A percentile compares a stretch with the other conserved stretches of the same genome.
These are phyloP conservation scores for Tubosaeta sp. DNA, from an alignment of 768 basidiomycete genomes.

Conservation along the genomic window DNA sequence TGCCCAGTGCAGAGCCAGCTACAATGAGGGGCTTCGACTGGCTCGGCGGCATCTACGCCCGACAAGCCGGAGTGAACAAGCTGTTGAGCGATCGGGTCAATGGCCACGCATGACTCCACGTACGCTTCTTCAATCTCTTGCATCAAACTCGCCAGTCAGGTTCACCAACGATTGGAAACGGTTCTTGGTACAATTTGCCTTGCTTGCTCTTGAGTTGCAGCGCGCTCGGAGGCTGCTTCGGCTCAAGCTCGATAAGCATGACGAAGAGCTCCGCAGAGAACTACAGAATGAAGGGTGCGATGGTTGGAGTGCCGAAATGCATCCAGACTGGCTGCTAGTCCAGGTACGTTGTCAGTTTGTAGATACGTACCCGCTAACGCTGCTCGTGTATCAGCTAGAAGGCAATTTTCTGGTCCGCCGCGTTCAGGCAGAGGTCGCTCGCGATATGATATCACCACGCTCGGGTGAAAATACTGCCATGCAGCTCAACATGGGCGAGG, in stretches of 20 bases:
- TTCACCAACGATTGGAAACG: constrained; percentile 24
- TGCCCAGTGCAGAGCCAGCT: neutral
- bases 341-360: neutral
- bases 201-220: constrained; percentile 29
- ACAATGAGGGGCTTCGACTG: neutral
- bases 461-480: constrained; percentile 35
- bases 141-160: constrained; percentile 11
- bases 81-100: constrained; percentile 14
- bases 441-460: constrained; percentile 44
- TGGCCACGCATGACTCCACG: constrained; percentile 34
- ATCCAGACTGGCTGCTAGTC: neutral
- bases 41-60: constrained; percentile 11
- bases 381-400: constrained; percentile 35
- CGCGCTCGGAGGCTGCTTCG: neutral
- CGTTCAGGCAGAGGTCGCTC: constrained; percentile 39
- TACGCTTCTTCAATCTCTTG: constrained; percentile 28
- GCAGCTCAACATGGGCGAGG: constrained; percentile 37
- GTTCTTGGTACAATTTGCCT: constrained; percentile 27
- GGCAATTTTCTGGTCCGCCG: constrained; percentile 40
- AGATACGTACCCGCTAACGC: neutral
- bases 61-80: constrained; percentile 5
- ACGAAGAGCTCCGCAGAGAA: neutral
- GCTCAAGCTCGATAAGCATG: neutral
- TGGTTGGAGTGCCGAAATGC: neutral
- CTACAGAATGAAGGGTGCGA: neutral